Base-by-base conservation (phyloP, 1,284 basidiomycete species). In the Ganoderma lucidum region DNA sequence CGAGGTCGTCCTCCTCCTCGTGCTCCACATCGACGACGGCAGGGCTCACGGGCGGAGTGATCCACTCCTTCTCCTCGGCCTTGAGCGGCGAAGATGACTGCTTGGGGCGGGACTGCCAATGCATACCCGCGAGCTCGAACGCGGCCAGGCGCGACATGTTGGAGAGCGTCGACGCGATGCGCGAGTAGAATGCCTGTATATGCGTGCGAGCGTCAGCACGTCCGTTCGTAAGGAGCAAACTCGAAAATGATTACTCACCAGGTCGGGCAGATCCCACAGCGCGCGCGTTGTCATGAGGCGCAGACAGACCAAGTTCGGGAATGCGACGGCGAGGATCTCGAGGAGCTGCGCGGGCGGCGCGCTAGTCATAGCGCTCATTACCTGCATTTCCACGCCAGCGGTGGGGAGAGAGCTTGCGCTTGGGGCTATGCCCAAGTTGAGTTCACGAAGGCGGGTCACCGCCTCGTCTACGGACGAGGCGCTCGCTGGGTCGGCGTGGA, bases 81-180 rank as follows among this genome's bases (percentile, higher is more conserved):
- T 67, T 63, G 35, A 63, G 48, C 17, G 73, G 42, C 4, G 74
- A 70, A 23, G 71, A 60, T 32, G 74, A 53, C 12, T 71, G 41
- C 66, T 76, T 78, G 2, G 71, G 71, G 39, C 79, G 77, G 35
- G 75, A 76, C 59, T 76, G 83, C 91, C 91, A 93, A 71, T 90
- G 90, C 80, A 93, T 87, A 44, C 92, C 91, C 58, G 85, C 90
- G 44, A 93, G 85, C 76, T 93, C 91, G 76, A 93, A 92, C 55
- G 85, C 85, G 69, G 84, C 80, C 37, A 93, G 83, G 63, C 85
- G 79, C 28, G 86, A 82, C 70, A 93, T 84, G 3, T 83, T 83
- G n/a, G 84, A 81, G 70, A 93, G 83, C 14, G 83, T 82, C 44
- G 81, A 80, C 63, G 90, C 86, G 61, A 92, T 86, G 71, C 89